Evolutionary conservation across 2,329 filamentous ascomycete species (phyloP).

Genomic region (Hirsutella minnesotensis): DNA sequence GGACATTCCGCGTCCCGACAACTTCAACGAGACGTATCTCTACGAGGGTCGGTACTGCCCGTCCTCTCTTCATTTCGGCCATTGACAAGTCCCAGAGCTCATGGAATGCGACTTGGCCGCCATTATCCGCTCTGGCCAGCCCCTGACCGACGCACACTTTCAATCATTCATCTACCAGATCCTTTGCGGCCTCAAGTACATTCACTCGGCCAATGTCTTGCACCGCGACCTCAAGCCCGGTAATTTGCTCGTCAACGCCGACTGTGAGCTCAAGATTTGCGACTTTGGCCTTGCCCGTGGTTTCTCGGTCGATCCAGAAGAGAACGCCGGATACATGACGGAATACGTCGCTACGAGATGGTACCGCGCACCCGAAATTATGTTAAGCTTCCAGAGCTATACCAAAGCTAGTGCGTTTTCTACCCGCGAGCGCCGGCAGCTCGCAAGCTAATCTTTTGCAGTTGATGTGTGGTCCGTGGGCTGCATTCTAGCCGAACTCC

Average conservation of each 20-base stretch:
- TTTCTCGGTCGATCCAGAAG: constrained; percentile 93
- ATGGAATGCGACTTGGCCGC: constrained; percentile 99
- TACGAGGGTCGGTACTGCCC: constrained; percentile 68
- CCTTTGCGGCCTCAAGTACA: constrained; percentile 95
- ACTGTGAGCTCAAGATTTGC: constrained; percentile 98
- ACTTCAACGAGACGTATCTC: constrained; percentile 98
- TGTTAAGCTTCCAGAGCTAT: constrained; percentile 99
- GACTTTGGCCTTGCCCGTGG: constrained; percentile 95
- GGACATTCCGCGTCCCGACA: constrained; percentile 94
- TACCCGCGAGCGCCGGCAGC: background rate
- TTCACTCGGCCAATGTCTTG: constrained; percentile 95
- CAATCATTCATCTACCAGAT: constrained; percentile 99
- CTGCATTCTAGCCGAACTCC: constrained; percentile 90
- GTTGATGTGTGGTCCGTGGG: constrained; percentile 99
- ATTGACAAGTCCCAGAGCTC: constrained; percentile 50
- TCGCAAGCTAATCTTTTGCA: constrained; percentile 21
- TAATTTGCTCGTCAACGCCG: constrained; percentile 93
- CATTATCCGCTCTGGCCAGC: constrained; percentile 94
- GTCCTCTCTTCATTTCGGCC: too few relatives aligned
- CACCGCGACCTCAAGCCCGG: constrained; percentile 96
- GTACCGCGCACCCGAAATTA: constrained; percentile 93
- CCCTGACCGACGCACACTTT: constrained; percentile 95
- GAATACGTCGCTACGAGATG: constrained; percentile 97
- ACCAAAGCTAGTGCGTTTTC: constrained; percentile 86
- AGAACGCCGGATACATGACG: constrained; percentile 99